These are phyloP conservation scores for Tylopilus sp. DNA, from an alignment of 1,284 basidiomycete genomes.

Conservation along the genomic window DNA sequence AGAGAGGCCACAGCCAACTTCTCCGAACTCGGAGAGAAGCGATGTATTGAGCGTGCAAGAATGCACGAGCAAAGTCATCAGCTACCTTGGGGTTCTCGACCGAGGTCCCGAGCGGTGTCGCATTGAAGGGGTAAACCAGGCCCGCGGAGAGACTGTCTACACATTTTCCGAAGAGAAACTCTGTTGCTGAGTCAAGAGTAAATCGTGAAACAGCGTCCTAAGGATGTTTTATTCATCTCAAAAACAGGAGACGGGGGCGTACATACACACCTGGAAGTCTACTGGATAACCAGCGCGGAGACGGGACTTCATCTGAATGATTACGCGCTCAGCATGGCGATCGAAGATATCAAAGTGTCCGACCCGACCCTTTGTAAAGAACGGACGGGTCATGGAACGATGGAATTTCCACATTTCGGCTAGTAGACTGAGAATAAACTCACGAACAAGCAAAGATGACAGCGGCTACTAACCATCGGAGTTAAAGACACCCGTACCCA, in stretches of 20 bases:
- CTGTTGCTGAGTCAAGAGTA: constrained; percentile 65
- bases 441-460: constrained; percentile 8
- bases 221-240: neutral
- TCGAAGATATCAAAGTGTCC: constrained; percentile 62
- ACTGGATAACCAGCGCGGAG: constrained; percentile 47
- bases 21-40: constrained; percentile 52
- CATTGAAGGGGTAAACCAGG: constrained; percentile 57
- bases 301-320: constrained; percentile 46
- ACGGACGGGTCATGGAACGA: constrained; percentile 61
- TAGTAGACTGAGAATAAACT: constrained; percentile 11
- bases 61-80: constrained; percentile 42
- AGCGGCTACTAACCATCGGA: constrained; percentile 49
- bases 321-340: constrained; percentile 45
- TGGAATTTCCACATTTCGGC: constrained; percentile 58
- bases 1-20: constrained; percentile 59
- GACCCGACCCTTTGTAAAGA: constrained; percentile 62
- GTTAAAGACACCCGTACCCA: constrained; percentile 60
- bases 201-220: constrained; percentile 57
- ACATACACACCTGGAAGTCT: constrained; percentile 50
- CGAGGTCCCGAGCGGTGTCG: constrained; percentile 23
- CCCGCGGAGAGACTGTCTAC: constrained; percentile 52
- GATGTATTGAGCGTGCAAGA: constrained; percentile 50
- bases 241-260: neutral
- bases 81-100: constrained; percentile 19
- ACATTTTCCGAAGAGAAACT: constrained; percentile 63